Evolutionary conservation across 2,329 filamentous ascomycete species (phyloP).

Genomic region (Epichloe aotearoae): DNA sequence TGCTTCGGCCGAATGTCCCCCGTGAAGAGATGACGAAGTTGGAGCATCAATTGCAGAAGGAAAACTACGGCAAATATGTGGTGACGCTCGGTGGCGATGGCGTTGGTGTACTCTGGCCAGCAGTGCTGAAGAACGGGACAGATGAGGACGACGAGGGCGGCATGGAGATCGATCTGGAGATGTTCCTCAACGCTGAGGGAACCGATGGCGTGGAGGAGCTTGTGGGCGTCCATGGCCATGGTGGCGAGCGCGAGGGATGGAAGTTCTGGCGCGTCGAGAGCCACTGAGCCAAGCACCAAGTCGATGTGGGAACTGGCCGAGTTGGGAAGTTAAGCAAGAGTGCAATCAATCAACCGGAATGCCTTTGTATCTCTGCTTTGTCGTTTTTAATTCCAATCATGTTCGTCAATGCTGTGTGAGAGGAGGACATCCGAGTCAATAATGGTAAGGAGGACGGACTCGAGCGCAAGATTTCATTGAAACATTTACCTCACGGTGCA

Average conservation of each 20-base stretch:
- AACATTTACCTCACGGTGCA: neutral
- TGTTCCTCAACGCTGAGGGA: conserved; percentile 68
- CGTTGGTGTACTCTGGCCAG: conserved; percentile 87
- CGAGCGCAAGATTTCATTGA: neutral
- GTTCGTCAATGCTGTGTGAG: neutral
- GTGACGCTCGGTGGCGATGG: conserved; percentile 88
- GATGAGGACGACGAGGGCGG: conserved; percentile 66
- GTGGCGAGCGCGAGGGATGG: conserved; percentile 64
- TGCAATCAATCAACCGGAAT: too few relatives aligned
- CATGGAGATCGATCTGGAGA: conserved; percentile 83
- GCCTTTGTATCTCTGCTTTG: too few relatives aligned
- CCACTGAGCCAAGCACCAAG: conserved; percentile 11
- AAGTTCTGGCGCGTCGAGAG: conserved; percentile 68
- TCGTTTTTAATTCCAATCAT: neutral
- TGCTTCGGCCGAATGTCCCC: conserved; percentile 55
- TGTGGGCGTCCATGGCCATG: conserved; percentile 62
- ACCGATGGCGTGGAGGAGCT: conserved; percentile 76
- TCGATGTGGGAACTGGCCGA: too few relatives aligned
- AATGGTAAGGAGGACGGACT: neutral
- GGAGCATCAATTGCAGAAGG: conserved; percentile 49
- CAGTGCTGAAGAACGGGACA: conserved; percentile 74
- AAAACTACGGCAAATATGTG: conserved; percentile 74
- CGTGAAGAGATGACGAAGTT: conserved; percentile 46
- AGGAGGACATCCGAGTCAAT: neutral
- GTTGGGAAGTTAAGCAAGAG: neutral